Evolutionary conservation across 148 eudicot genomes (phyloP), one percentile per base, ranked within the genome.

Genomic region (Agrostemma githago): DNA sequence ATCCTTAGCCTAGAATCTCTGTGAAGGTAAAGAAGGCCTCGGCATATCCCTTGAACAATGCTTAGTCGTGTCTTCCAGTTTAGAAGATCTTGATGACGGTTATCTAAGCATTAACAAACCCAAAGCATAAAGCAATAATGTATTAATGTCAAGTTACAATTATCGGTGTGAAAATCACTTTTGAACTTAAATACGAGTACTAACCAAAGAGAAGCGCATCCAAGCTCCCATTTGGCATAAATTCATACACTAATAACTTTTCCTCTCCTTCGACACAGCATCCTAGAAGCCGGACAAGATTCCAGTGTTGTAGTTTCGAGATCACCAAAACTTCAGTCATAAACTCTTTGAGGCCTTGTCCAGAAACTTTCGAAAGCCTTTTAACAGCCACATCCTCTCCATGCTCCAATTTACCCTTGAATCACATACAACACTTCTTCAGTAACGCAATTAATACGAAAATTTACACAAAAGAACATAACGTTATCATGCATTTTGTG

Each of bases 221-320:
- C 72, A 84, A 74, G 78, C 87, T 84, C 78, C 66, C 74, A n/a
- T 84, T 84, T 44, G 84, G 78, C 87, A 84, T 57, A 61, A 76
- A 81, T 56, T 81, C 86, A 44, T 84, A 84, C 38, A 84, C 70
- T 75, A 84, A 40, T 74, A 84, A 68, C 56, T 72, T 84, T 59
- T 84, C 86, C n/a, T 79, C 83, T 19, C 74, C 67, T 73, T 81
- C 72, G 4, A 79, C 44, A 21, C 84, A 84, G 53, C 82, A 84
- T 14, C 83, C 87, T 5, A 84, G 72, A 41, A 84, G 79, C 15
- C 83, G 66, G 15, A 84, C 87, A 15, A 84, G 84, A 61, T 81
- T 84, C 6, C 83, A 63, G 57, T 84, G 87, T 48, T 84, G 87
- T 60, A 84, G 82, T 61, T 79, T 84, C 2, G 87, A 79, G 53